Evolutionary conservation across 208 protist species (phyloP), one percentile per base, ranked within the genome.

Genomic region (Novymonas esmeraldas): DNA sequence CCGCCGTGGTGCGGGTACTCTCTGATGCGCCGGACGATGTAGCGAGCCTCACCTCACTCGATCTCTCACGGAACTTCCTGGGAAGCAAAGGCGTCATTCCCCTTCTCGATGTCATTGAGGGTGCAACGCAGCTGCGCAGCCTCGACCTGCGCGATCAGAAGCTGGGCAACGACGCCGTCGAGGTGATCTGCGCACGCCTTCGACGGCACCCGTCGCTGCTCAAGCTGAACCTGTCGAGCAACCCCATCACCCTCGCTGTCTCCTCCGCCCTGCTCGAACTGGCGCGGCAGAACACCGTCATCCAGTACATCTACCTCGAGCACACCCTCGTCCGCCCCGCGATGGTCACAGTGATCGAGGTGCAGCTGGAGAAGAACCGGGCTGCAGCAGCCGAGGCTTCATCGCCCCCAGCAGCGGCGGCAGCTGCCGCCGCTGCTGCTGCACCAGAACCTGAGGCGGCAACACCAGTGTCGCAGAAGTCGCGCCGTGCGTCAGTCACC

Each of bases 51-150:
- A 79, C 56, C 2, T 48, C 73, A 16, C 69, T 97, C 26, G 93
- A 97, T 48, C 44, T 97, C 5, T 92, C 85, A 2, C 85, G 80
- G 22, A 97, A 97, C 75, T 95, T 94, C 67, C 20, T 97, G 0
- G 93, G 90, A 22, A 81, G 80, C 28, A 91, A 88, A 55, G 90
- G 90, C 2, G 55, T 97, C 11, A 59, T 93, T 13, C 79, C 90
- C 3, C 63, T 97, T 7, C 49, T 94, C 24, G 90, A 96, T 20
- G 82, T 96, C 22, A 72, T 97, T 9, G 74, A 80, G 22, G 76
- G 82, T 31, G 83, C 75, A 22, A 76, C n/a, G 39, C 46, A 77
- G 28, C 61, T 97, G 11, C 70, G 48, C 45, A 64, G 42, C 31
- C 31, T 97, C 2, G 71, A 90, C 49, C 48, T 97, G 16, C 70